Conservation (phyloP, 1,139 yeast genomes). For the Suhomyces chickasaworum region DNA sequence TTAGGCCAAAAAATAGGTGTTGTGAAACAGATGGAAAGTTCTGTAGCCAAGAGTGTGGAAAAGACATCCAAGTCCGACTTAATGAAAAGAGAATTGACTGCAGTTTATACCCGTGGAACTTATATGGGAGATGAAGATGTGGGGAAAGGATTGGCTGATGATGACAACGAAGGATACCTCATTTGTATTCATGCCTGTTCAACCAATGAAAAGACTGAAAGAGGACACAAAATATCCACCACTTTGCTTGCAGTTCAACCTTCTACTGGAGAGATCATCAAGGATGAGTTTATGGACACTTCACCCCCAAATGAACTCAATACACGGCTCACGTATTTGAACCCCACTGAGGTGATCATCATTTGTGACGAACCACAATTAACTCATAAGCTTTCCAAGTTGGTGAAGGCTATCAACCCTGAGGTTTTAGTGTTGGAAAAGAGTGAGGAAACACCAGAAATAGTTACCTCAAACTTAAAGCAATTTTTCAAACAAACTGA, state of each 20-base stretch:
- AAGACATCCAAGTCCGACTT: constrained; percentile 50
- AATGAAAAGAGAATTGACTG: constrained; percentile 68
- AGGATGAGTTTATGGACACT: constrained; percentile 66
- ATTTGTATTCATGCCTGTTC: constrained; percentile 27
- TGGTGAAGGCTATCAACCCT: constrained; percentile 20
- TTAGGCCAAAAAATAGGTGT: constrained; percentile 79
- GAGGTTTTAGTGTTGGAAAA: constrained; percentile 19
- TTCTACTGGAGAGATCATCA: constrained; percentile 73
- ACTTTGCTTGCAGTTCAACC: constrained; percentile 73
- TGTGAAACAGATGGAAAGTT: constrained; percentile 82
- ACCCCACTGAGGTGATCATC: constrained; percentile 71
- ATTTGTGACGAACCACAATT: constrained; percentile 34
- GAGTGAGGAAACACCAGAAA: neutral
- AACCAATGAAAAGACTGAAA: constrained; percentile 5
- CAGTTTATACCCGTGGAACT: constrained; percentile 82
- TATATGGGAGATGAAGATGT: constrained; percentile 64
- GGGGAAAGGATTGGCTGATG: constrained; percentile 18
- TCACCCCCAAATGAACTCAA: constrained; percentile 61
- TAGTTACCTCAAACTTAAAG: constrained; percentile 15
- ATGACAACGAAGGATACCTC: constrained; percentile 31
- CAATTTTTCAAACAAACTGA: constrained; percentile 18
- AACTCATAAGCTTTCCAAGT: constrained; percentile 29
- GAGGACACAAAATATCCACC: constrained; percentile 16
- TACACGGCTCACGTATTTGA: constrained; percentile 69
- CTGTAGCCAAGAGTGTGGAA: constrained; percentile 60